phyloP scores from a whole-genome alignment of 1,284 basidiomycete species.

The Exobasidium cylindrosporum region DNA sequence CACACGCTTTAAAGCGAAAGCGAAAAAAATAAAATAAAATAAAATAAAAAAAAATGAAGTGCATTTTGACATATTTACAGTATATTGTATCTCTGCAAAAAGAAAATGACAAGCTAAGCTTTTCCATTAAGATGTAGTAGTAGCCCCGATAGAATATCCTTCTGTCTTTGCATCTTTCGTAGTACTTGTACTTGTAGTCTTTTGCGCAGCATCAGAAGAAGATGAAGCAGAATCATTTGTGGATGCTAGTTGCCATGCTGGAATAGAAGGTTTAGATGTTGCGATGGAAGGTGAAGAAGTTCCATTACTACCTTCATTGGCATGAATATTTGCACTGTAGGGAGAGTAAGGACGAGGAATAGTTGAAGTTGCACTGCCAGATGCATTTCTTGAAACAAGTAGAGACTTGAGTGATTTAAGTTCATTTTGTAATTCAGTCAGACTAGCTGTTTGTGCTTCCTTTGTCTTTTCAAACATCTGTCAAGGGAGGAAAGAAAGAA shows the following conservation, averaged over 20 bases:
- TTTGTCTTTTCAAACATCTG: constrained; percentile 90
- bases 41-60: too few species aligned
- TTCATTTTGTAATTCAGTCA: constrained; percentile 85
- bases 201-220: neutral
- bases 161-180: constrained; percentile 61
- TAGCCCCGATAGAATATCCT: constrained; percentile 69
- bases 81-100: too few species aligned
- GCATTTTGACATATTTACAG: too few species aligned
- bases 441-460: constrained; percentile 63
- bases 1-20: too few species aligned
- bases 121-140: constrained; percentile 33
- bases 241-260: constrained; percentile 50
- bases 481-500: constrained; percentile 51
- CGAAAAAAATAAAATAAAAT: too few species aligned
- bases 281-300: constrained; percentile 16
- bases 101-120: too few species aligned
- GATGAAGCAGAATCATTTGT: neutral
- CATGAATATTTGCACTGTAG: neutral
- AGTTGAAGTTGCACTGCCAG: constrained; percentile 44
- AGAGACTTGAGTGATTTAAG: constrained; percentile 91
- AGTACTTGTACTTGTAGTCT: neutral
- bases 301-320: constrained; percentile 15
- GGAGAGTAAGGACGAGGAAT: constrained; percentile 3
- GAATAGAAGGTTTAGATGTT: constrained; percentile 44
- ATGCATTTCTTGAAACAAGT: constrained; percentile 70